phyloP scores from a whole-genome alignment of 208 protist species.

The Acanthamoeba lenticulata region DNA sequence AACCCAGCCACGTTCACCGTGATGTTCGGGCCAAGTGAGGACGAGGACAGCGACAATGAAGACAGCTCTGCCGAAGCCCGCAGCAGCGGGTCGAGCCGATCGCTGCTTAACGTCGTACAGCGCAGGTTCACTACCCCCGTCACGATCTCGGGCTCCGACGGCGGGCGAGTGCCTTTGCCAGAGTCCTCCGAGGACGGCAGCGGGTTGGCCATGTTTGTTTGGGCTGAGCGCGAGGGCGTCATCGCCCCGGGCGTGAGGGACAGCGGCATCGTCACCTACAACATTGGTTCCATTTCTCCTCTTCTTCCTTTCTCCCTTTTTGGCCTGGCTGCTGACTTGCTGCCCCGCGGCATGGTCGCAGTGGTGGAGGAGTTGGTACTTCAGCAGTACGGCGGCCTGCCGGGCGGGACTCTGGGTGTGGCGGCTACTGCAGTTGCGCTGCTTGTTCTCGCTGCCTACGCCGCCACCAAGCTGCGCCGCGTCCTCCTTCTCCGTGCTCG shows the following conservation, averaged over 20 bases:
- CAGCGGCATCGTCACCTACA: background rate
- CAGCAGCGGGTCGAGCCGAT: background rate
- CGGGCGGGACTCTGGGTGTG: background rate
- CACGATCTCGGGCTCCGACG: background rate
- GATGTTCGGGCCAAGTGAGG: background rate
- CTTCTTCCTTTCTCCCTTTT: background rate
- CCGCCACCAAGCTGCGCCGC: background rate
- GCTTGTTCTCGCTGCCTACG: background rate
- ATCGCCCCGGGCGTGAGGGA: background rate
- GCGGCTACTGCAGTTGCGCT: background rate
- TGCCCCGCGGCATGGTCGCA: background rate
- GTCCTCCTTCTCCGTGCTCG: background rate
- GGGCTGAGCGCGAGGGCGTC: background rate
- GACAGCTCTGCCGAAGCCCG: background rate
- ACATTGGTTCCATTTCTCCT: background rate
- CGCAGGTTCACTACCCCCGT: background rate
- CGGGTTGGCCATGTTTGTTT: background rate
- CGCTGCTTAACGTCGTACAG: background rate
- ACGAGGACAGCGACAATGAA: background rate
- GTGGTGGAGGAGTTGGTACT: background rate
- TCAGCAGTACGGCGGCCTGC: background rate
- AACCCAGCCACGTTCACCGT: background rate
- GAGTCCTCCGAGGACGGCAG: background rate
- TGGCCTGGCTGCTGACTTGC: background rate
- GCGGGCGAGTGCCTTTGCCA: background rate